phyloP scores from a whole-genome alignment of 1,284 basidiomycete species.

The Megacollybia platyphylla region DNA sequence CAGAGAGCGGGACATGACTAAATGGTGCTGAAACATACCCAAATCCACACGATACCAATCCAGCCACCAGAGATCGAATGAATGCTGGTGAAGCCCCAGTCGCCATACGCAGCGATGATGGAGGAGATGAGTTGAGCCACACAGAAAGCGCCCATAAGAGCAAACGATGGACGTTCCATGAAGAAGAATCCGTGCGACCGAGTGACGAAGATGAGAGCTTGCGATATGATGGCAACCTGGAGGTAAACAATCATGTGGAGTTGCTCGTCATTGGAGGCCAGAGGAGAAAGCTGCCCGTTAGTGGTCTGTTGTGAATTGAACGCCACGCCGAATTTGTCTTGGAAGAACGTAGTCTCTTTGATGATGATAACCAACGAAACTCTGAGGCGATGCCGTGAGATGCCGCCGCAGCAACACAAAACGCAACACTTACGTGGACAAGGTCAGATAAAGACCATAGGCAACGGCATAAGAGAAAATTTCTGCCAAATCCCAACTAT shows the following conservation, averaged over 20 bases:
- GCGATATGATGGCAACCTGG: slow-evolving; percentile 95
- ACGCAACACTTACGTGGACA: slow-evolving; percentile 62
- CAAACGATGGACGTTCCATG: slow-evolving; percentile 91
- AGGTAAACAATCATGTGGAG: slow-evolving; percentile 78
- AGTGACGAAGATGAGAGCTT: slow-evolving; percentile 94
- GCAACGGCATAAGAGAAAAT: slow-evolving; percentile 94
- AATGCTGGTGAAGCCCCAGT: slow-evolving; percentile 88
- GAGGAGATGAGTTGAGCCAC: slow-evolving; percentile 89
- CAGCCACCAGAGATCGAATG: slow-evolving; percentile 75
- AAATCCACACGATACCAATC: slow-evolving; percentile 96
- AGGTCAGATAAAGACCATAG: slow-evolving; percentile 87
- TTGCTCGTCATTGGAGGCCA: slow-evolving; percentile 60
- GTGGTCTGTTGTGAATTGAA: slow-evolving; percentile 16
- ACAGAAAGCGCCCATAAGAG: slow-evolving; percentile 84
- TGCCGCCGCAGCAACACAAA: not conserved
- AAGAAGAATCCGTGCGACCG: slow-evolving; percentile 97
- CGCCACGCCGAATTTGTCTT: slow-evolving; percentile 70
- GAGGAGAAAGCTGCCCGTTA: slow-evolving; percentile 22
- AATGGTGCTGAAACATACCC: slow-evolving; percentile 40
- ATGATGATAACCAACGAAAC: slow-evolving; percentile 77
- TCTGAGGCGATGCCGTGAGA: slow-evolving; percentile 24
- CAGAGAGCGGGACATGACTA: slow-evolving; percentile 4
- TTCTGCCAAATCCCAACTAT: slow-evolving; percentile 93
- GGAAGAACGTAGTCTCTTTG: slow-evolving; percentile 85
- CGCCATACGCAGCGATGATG: slow-evolving; percentile 86